Evolutionary conservation across 768 basidiomycete genomes (phyloP).

Genomic region (Cystofilobasidium bisporidii): DNA sequence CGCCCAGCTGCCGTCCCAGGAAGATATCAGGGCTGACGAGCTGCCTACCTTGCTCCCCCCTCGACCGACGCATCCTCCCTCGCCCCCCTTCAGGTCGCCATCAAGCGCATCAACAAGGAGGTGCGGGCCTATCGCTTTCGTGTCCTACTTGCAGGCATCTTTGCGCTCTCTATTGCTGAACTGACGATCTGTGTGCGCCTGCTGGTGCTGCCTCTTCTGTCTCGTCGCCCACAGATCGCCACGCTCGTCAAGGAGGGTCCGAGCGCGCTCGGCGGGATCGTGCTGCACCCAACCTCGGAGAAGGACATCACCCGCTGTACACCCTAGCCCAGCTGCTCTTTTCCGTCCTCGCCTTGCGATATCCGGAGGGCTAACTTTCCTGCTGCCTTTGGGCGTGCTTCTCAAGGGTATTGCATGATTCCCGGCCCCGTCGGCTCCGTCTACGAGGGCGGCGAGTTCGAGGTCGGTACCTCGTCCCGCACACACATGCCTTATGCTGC

Average conservation of each 20-base stretch:
- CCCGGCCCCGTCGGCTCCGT: slow-evolving; percentile 26
- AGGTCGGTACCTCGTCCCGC: slow-evolving; percentile 1
- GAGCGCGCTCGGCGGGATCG: slow-evolving; percentile 21
- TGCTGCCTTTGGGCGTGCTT: no score
- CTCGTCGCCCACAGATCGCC: no score
- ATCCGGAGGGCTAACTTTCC: no score
- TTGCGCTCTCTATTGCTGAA: neutral
- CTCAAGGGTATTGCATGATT: slow-evolving; percentile 23
- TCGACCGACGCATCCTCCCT: no score
- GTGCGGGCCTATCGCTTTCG: neutral
- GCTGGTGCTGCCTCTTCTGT: no score
- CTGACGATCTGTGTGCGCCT: neutral
- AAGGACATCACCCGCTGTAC: slow-evolving; percentile 10
- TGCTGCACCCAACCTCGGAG: slow-evolving; percentile 15
- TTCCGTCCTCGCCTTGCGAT: no score
- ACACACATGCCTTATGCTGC: neutral
- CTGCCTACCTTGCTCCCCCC: neutral
- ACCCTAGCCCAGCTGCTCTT: no score
- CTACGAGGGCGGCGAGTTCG: slow-evolving; percentile 26
- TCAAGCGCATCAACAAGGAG: slow-evolving; percentile 29
- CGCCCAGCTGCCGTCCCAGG: no score
- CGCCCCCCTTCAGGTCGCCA: slow-evolving; percentile 3
- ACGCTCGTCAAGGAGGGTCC: slow-evolving; percentile 18
- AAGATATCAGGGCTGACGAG: neutral
- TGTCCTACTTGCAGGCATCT: neutral